A percentile compares a stretch with the other conserved stretches of the same genome.
Conservation (phyloP, 1,284 basidiomycete genomes). For the Malassezia sympodialis region DNA sequence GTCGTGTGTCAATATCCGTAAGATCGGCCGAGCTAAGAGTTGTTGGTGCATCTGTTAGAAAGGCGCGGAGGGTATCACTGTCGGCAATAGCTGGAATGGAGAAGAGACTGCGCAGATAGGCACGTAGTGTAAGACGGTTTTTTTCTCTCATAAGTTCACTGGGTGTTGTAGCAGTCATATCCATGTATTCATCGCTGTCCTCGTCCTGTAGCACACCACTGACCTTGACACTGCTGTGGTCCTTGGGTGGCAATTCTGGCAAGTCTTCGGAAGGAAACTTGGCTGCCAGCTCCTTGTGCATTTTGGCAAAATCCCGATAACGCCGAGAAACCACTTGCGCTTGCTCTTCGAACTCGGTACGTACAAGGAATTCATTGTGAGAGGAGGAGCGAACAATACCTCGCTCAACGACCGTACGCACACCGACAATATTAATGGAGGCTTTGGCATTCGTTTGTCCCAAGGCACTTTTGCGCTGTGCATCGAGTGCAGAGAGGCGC, state of each 20-base stretch:
- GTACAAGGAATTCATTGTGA: constrained; percentile 72
- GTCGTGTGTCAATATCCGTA: constrained; percentile 66
- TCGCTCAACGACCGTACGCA: constrained; percentile 32
- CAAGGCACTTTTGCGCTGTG: constrained; percentile 17
- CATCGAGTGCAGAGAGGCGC: constrained; percentile 29
- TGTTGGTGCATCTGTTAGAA: constrained; percentile 71
- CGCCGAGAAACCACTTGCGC: constrained; percentile 72
- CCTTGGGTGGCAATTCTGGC: constrained; percentile 32
- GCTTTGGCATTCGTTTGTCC: too few relatives aligned
- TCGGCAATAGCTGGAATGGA: constrained; percentile 62
- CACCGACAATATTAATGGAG: constrained; percentile 43
- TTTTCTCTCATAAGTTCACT: constrained; percentile 58
- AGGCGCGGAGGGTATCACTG: constrained; percentile 73
- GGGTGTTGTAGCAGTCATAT: constrained; percentile 28
- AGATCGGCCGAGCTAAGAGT: constrained; percentile 63
- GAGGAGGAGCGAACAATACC: constrained; percentile 30
- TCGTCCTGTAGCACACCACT: constrained; percentile 12
- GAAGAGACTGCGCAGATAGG: constrained; percentile 75
- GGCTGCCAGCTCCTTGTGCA: constrained; percentile 34
- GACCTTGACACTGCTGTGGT: constrained; percentile 28
- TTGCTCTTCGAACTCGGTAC: constrained; percentile 61
- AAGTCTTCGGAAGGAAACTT: constrained; percentile 36
- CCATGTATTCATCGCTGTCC: neutral
- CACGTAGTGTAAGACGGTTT: constrained; percentile 84
- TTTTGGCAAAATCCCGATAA: constrained; percentile 76